Base-by-base conservation (phyloP, 2,329 filamentous ascomycete species). In the Elsinoe batatas region DNA sequence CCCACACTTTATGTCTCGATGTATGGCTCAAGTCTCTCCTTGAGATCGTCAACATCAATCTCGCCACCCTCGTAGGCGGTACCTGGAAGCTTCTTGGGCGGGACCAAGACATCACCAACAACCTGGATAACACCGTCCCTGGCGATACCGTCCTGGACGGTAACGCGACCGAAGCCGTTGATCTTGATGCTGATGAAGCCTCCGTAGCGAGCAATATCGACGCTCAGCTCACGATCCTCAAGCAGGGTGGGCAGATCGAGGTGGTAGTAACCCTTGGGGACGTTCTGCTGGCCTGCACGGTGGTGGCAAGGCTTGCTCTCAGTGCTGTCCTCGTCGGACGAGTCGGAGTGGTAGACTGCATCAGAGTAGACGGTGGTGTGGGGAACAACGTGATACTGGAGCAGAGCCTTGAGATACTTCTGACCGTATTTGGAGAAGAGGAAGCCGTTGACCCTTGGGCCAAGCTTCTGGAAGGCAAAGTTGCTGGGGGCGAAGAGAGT, bases 401-500 rank as follows among this genome's bases (percentile, higher is more conserved):
- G 75, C 44, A 95, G 73, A 0, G 88, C 88, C 61, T 80, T 82
- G 15, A 96, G 79, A 67, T 88, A 95, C 68, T 84, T 84, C 60
- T 79, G 74, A 1, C 91, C 91, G 53, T 77, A 79, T 26, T 80
- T 75, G 57, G 85, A 87, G 77, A 96, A 96, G 3, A 96, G 76
- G 77, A 95, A 96, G 18, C 83, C 87, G 65, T 91, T 94, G 63
- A 85, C 80, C 56, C 69, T 76, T 1, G 80, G 78, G 0, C 89
- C 88, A 1, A 96, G 82, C 61, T 80, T 80, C 63, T 78, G 67
- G 74, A 91, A 95, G n/a, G 90, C 91, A 3, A 71, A 72, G 76
- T 96, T 95, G 44, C 79, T 81, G 0, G 91, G 90, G 0, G 86
- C 87, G 64, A 95, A 94, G 58, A 93, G 67, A 2, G 90, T 95